phyloP scores from a whole-genome alignment of 352 stramenopile genomes.

The Globisporangium heterothallicum region DNA sequence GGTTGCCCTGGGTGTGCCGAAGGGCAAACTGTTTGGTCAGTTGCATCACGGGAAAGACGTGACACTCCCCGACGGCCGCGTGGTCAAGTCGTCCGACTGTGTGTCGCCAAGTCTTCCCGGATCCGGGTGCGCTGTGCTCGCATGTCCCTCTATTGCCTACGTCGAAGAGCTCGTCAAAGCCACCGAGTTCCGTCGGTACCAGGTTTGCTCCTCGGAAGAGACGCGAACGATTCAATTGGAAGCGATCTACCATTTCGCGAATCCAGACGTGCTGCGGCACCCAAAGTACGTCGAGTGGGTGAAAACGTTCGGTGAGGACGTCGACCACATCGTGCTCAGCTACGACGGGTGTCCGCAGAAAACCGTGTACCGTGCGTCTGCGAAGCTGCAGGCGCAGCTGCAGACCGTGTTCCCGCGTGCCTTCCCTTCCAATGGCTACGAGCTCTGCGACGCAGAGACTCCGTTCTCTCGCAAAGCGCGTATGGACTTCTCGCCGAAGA shows the following conservation, averaged over 20 bases:
- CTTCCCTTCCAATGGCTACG: conserved; percentile 50
- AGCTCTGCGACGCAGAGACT: conserved; percentile 30
- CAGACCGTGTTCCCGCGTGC: conserved; percentile 53
- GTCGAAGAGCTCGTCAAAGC: conserved; percentile 48
- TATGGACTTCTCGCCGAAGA: conserved; percentile 19
- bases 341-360: conserved; percentile 46
- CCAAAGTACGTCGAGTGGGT: conserved; percentile 58
- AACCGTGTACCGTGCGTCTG: conserved; percentile 69
- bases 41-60: conserved; percentile 79
- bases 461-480: conserved; percentile 29
- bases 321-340: conserved; percentile 57
- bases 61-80: conserved; percentile 47
- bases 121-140: conserved; percentile 41
- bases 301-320: conserved; percentile 42
- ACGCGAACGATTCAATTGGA: conserved; percentile 39
- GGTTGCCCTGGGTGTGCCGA: conserved; percentile 61
- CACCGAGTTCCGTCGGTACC: conserved; percentile 41
- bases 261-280: conserved; percentile 37
- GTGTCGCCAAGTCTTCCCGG: conserved; percentile 59
- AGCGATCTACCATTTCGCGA: conserved; percentile 59
- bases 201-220: conserved; percentile 4
- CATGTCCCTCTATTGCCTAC: conserved; percentile 57
- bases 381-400: conserved; percentile 64
- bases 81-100: conserved; percentile 65
- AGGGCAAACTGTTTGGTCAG: conserved; percentile 71